A percentile compares a stretch with the other conserved stretches of the same genome.
Conservation (phyloP, 2,329 filamentous ascomycete species). For the Plenodomus tracheiphilus region DNA sequence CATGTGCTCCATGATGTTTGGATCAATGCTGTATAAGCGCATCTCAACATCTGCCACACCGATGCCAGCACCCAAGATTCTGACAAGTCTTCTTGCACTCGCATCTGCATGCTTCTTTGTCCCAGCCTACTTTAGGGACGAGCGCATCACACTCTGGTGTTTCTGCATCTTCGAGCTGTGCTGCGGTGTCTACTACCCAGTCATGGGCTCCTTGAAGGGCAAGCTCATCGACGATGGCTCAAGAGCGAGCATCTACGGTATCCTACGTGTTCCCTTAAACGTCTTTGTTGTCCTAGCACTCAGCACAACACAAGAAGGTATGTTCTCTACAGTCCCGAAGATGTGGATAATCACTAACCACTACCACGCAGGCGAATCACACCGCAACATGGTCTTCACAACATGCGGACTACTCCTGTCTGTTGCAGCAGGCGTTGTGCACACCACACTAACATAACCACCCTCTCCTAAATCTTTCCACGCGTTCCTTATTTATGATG, state of each 20-base stretch:
- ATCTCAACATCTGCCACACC: conserved; percentile 27
- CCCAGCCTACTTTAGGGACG: conserved; percentile 47
- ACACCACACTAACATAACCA: conserved; percentile 26
- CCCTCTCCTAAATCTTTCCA: neutral
- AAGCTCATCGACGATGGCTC: conserved; percentile 58
- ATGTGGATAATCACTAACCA: neutral
- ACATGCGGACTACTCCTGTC: conserved; percentile 34
- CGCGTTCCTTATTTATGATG: neutral
- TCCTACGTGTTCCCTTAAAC: conserved; percentile 63
- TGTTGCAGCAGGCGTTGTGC: conserved; percentile 30
- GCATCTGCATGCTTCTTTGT: conserved; percentile 37
- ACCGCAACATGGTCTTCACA: conserved; percentile 37
- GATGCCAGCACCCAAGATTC: conserved; percentile 31
- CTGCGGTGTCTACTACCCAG: conserved; percentile 62
- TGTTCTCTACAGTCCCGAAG: conserved; percentile 1
- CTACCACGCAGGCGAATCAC: conserved; percentile 30
- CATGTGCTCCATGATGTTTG: conserved; percentile 63
- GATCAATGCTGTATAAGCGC: conserved; percentile 58
- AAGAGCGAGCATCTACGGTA: conserved; percentile 59
- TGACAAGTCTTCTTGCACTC: conserved; percentile 28
- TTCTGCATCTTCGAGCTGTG: conserved; percentile 63
- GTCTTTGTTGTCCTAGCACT: conserved; percentile 39
- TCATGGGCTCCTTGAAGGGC: conserved; percentile 60
- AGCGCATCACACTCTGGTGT: conserved; percentile 57
- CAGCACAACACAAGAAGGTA: conserved; percentile 39